These are phyloP conservation scores for Botrytis byssoidea DNA, from an alignment of 2,329 filamentous ascomycete genomes.

Conservation along the genomic window DNA sequence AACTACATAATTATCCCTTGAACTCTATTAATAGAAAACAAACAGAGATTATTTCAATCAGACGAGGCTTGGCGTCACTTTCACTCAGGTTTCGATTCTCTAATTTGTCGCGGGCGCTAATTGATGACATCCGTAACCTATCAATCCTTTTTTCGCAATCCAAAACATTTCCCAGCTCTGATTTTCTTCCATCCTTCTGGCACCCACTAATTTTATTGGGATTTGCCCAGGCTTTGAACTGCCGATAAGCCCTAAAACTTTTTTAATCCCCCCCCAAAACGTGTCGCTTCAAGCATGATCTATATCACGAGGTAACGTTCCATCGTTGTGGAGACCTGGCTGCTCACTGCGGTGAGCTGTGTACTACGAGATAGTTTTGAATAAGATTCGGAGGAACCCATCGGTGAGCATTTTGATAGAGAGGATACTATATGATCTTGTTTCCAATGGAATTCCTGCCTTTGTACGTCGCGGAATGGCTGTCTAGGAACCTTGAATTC, in stretches of 20 bases:
- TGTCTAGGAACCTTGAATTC: not conserved
- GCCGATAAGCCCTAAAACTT: not conserved
- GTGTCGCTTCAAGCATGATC: not conserved
- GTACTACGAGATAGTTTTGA: not conserved
- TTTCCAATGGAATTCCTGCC: not conserved
- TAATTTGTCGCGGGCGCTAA: constrained; percentile 15
- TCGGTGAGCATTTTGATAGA: not conserved
- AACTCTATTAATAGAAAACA: constrained; percentile 7
- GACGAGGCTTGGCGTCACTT: not conserved
- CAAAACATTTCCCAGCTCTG: not conserved
- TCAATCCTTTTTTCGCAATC: not conserved
- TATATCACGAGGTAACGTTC: constrained; percentile 20
- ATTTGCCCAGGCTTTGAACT: not conserved
- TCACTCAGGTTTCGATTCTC: not conserved
- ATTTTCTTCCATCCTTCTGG: constrained; percentile 10
- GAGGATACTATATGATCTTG: not conserved
- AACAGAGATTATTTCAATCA: not conserved
- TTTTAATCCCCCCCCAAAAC: too few species aligned
- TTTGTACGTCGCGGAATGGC: not conserved
- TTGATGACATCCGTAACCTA: constrained; percentile 17
- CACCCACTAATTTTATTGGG: not conserved
- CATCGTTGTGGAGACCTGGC: not conserved
- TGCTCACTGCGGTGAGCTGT: not conserved
- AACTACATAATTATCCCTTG: not conserved
- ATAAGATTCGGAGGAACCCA: constrained; percentile 2